Conservation (phyloP, 2,329 filamentous ascomycete genomes). For the Fusarium pseudograminearum region DNA sequence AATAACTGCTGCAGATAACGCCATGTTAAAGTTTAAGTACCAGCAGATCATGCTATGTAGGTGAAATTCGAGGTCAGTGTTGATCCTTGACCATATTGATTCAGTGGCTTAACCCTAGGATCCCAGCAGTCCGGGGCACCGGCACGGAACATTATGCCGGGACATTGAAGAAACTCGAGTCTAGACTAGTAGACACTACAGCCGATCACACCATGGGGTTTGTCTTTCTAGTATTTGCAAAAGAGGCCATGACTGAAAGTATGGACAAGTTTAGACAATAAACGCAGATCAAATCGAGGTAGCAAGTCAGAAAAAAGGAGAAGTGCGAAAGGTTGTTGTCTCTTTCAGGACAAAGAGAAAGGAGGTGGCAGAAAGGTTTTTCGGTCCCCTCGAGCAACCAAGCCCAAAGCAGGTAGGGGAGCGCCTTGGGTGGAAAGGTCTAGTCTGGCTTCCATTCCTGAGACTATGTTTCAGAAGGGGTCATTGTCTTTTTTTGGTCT, state of each 20-base stretch:
- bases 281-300: constrained; percentile 1
- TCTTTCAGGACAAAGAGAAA: constrained; percentile 20
- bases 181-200: neutral
- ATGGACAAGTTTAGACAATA: neutral
- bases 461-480: constrained; percentile 35
- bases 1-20: neutral
- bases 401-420: constrained; percentile 17
- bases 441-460: constrained; percentile 23
- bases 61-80: neutral
- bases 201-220: neutral
- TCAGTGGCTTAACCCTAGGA: constrained; percentile 3
- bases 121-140: neutral
- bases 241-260: neutral
- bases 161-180: constrained; percentile 1
- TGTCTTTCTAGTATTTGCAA: neutral
- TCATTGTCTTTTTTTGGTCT: constrained; percentile 6
- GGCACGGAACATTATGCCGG: constrained; percentile 11
- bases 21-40: constrained; percentile 16
- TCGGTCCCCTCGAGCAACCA: neutral
- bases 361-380: constrained; percentile 26
- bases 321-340: constrained; percentile 1
- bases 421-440: constrained; percentile 18
- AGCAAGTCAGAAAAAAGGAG: constrained; percentile 2
- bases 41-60: neutral
- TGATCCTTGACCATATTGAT: constrained; percentile 15